Base-by-base conservation (phyloP, 2,329 filamentous ascomycete genomes). In the Cercospora nicotianae region DNA sequence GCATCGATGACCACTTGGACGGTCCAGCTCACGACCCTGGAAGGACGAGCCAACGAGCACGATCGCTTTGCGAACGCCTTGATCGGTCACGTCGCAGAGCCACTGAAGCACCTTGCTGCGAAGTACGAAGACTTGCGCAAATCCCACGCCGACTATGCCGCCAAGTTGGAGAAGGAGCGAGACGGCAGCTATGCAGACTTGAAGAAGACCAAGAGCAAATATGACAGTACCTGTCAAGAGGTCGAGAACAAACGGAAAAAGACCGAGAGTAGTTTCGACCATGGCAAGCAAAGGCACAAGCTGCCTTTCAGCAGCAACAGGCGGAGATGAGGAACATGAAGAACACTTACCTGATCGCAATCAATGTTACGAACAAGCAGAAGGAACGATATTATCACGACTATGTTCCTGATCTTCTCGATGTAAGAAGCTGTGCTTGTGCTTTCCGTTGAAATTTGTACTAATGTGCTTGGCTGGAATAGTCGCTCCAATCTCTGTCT, bases 381-480 rank as follows among this genome's bases (percentile, higher is more conserved):
- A 99, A 98, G 83, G 93, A 97, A 78, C 92, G 90, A 77, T 98
- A 98, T 83, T 99, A 97, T 77, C 91, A 98, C 78, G 93, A 97
- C 79, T 98, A 98, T 79, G 86, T 99, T 20, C 95, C 95, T 8
- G 95, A 98, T 77, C 82, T 98, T 67, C 86, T 99, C 77, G 92
- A 98, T 81, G 94, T 94, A 80, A 80, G 83, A 36, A 16, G 28
- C 6, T 33, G 55, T 36, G 28, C 55, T 12, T 5, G 28, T 36
- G 55, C 28, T 31, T 59, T 59, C 8, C 16, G n/a, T 36, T 2
- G 3, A 28, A 0, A 59, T 12, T 12, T 20, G 9, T 51, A 31
- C 59, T 58, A 48, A 63, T 48, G 31, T 48, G 55, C 65, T 69
- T 65, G 62, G 13, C 28, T 58, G 42, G n/a, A 45, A 23, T 69